phyloP scores from a whole-genome alignment of 2,329 filamentous ascomycete genomes.

The Colletotrichum gloeosporioides region DNA sequence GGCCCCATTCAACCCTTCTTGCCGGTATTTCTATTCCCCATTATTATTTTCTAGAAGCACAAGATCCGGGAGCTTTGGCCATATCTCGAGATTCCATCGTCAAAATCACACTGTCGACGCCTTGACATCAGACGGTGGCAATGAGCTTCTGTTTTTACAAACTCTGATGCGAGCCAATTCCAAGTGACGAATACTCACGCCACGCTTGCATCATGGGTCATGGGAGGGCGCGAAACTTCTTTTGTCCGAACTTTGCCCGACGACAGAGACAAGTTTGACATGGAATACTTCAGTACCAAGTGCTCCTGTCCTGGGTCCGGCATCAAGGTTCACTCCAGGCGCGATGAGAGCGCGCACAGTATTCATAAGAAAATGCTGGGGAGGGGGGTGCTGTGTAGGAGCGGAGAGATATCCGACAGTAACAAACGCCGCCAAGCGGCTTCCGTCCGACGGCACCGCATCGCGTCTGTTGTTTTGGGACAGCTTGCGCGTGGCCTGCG shows the following conservation, averaged over 20 bases:
- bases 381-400: not conserved
- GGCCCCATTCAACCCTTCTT: slow-evolving; percentile 25
- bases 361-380: not conserved
- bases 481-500: not conserved
- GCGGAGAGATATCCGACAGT: slow-evolving; percentile 22
- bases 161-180: not conserved
- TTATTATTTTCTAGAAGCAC: slow-evolving; percentile 24
- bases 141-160: not conserved
- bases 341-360: not conserved
- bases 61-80: slow-evolving; percentile 22
- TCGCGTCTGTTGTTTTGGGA: not conserved
- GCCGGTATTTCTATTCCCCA: slow-evolving; percentile 22
- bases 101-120: not conserved
- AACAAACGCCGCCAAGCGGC: slow-evolving; percentile 8
- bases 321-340: slow-evolving; percentile 19
- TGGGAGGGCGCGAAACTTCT: slow-evolving; percentile 13
- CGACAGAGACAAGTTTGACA: not conserved
- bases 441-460: slow-evolving; percentile 9
- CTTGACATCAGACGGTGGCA: slow-evolving; percentile 14
- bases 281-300: not conserved
- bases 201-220: slow-evolving; percentile 19
- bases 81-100: slow-evolving; percentile 9
- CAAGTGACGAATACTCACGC: slow-evolving; percentile 20
- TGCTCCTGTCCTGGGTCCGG: slow-evolving; percentile 14
- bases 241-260: slow-evolving; percentile 19